Base-by-base conservation (phyloP, 352 stramenopile species). In the Globisporangium camurandrum region DNA sequence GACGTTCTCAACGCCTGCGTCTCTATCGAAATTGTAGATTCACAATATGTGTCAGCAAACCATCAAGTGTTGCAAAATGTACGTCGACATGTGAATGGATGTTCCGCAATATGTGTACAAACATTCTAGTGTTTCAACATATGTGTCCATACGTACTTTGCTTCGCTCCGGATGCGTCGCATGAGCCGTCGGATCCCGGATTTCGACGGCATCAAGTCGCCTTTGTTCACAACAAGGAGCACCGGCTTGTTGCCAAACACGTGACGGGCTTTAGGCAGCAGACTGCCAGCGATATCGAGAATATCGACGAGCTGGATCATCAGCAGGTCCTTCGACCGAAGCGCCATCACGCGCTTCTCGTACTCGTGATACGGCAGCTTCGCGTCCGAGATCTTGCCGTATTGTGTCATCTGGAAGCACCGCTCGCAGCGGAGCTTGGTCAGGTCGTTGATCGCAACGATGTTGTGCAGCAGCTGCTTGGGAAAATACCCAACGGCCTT, bases 301-400 rank as follows among this genome's bases (percentile, higher is more conserved):
- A 97, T 91, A 61, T 97, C 88, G 30, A 96, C 80, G 8, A 97
- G 59, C 60, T 96, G 89, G 46, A 97, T 75, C 67, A 97, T 89
- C 17, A 96, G 75, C 70, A 94, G 71, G 54, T 95, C 84, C 54
- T 91, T 84, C 36, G 81, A 66, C 27, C 86, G 79, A 24, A 96
- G 66, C 64, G 82, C 77, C 59, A 85, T 70, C n/a, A 95, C 72
- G 14, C 88, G 77, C 57, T 88, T 75, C 57, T 93, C 84, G 69
- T 96, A 97, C 62, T 94, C 83, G 17, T 72, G 61, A 62, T 89
- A 91, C 37, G 81, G 75, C 61, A 93, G 75, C 56, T 87, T 87
- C 20, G 77, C 68, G 64, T 86, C 76, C 51, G 71, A 82, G 61
- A 93, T 92, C 54, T 91, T 89, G 30, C 84, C 84, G 45, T 95